Evolutionary conservation across 2,329 filamentous ascomycete genomes (phyloP).

Genomic region (Microdochium trichocladiopsis): DNA sequence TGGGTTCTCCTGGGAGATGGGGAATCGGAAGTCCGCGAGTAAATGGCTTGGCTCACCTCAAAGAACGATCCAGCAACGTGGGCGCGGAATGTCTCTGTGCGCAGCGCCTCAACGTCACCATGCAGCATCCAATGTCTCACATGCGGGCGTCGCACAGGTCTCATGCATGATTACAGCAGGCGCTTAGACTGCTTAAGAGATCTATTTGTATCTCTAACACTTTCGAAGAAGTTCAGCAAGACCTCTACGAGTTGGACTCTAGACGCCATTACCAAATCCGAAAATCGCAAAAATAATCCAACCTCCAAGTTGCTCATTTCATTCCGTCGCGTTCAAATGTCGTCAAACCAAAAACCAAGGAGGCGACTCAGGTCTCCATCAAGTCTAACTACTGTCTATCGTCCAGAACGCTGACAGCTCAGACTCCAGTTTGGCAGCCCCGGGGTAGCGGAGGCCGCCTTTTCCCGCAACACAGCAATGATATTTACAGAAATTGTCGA

Average conservation of each 20-base stretch:
- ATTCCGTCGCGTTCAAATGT: neutral
- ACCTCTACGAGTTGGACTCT: neutral
- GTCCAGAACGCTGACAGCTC: neutral
- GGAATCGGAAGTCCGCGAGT: too few relatives aligned
- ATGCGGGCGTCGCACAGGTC: too few relatives aligned
- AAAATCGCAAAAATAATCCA: neutral
- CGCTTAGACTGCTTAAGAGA: neutral
- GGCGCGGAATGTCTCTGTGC: too few relatives aligned
- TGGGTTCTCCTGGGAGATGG: too few relatives aligned
- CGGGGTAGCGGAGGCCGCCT: neutral
- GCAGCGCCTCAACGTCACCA: too few relatives aligned
- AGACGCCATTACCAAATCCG: neutral
- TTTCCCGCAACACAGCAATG: neutral
- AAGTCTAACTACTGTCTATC: neutral
- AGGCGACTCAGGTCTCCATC: neutral
- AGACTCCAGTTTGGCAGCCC: neutral
- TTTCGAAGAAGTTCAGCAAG: neutral
- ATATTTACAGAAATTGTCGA: neutral
- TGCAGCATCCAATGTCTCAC: too few relatives aligned
- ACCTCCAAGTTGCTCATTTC: neutral
- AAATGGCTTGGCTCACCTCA: too few relatives aligned
- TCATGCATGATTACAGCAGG: neutral
- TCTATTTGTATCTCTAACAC: neutral
- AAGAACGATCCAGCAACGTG: too few relatives aligned
- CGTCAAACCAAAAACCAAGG: neutral